A percentile compares a stretch with the other conserved stretches of the same genome.
Evolutionary conservation across 2,329 filamentous ascomycete genomes (phyloP).

Genomic region (Aureobasidium sp.): DNA sequence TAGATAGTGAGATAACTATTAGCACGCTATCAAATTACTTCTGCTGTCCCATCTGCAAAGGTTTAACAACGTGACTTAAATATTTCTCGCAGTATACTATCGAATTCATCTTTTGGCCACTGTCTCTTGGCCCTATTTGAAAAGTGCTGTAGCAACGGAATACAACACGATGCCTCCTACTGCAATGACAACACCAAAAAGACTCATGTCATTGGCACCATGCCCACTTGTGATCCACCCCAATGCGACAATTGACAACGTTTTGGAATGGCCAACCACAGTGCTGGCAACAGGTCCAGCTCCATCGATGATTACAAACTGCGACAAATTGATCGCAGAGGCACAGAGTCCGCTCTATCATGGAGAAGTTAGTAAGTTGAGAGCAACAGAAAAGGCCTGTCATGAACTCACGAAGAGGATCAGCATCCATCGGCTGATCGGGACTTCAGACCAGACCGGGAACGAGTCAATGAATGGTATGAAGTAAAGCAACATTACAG

Average conservation of each 20-base stretch:
- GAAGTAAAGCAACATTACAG: conserved; percentile 56
- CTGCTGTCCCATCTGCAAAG: neutral
- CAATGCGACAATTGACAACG: conserved; percentile 27
- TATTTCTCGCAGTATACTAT: neutral
- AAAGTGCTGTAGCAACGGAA: neutral
- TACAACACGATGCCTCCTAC: conserved; percentile 29
- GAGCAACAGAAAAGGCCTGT: neutral
- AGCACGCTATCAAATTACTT: neutral
- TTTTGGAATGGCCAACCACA: conserved; percentile 31
- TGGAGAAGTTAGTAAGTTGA: neutral
- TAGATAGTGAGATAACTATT: neutral
- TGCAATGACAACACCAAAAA: conserved; percentile 26
- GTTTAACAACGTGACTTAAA: neutral
- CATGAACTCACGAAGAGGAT: conserved; percentile 47
- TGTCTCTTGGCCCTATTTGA: neutral
- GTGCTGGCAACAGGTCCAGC: conserved; percentile 29
- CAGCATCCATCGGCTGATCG: conserved; percentile 34
- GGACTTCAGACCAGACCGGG: conserved; percentile 49
- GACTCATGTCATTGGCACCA: conserved; percentile 23
- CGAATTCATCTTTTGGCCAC: no score
- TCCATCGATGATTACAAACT: conserved; percentile 30
- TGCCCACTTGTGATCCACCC: conserved; percentile 26
- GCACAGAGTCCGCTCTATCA: conserved; percentile 57
- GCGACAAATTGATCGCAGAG: conserved; percentile 51
- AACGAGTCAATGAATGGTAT: conserved; percentile 60